Conservation (phyloP, 768 basidiomycete genomes). For the Russula compacta region DNA sequence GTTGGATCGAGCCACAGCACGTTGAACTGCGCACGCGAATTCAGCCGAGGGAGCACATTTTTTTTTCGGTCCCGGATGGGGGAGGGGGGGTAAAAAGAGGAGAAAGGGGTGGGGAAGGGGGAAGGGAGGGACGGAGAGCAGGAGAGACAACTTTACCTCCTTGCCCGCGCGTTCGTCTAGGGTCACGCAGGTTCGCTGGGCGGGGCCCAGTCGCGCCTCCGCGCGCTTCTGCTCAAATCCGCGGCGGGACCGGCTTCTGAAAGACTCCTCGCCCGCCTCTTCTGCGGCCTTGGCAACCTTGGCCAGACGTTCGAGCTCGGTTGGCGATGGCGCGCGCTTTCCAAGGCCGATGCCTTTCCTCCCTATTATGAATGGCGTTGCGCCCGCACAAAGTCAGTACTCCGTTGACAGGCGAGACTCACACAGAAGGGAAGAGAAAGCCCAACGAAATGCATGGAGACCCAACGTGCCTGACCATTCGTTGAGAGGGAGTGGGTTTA, state of each 20-base stretch:
- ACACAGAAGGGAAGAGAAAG: background rate
- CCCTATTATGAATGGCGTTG: slow-evolving; percentile 35
- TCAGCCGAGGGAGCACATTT: background rate
- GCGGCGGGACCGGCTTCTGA: slow-evolving; percentile 58
- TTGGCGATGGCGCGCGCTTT: slow-evolving; percentile 62
- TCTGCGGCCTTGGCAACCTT: slow-evolving; percentile 66
- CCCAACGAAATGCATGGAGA: background rate
- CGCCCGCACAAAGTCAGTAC: background rate
- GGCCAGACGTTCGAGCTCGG: slow-evolving; percentile 50
- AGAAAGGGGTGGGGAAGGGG: background rate
- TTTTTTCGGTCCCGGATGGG: no score
- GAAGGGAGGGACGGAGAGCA: background rate
- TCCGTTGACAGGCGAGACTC: background rate
- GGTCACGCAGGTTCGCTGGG: slow-evolving; percentile 63
- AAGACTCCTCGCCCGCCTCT: slow-evolving; percentile 43
- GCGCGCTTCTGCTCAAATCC: slow-evolving; percentile 74
- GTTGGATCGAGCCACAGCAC: slow-evolving; percentile 69
- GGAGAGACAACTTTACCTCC: slow-evolving; percentile 31
- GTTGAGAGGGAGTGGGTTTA: slow-evolving; percentile 63
- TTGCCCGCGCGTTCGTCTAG: slow-evolving; percentile 69
- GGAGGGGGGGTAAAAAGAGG: background rate
- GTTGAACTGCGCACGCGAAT: slow-evolving; percentile 50
- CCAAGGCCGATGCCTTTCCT: slow-evolving; percentile 66
- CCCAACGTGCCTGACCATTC: slow-evolving; percentile 69
- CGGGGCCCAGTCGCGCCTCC: slow-evolving; percentile 57